Evolutionary conservation across 805 yeast genomes (phyloP), one percentile per base, ranked within the genome.

Genomic region (Sugiyamaella mastotermitis): DNA sequence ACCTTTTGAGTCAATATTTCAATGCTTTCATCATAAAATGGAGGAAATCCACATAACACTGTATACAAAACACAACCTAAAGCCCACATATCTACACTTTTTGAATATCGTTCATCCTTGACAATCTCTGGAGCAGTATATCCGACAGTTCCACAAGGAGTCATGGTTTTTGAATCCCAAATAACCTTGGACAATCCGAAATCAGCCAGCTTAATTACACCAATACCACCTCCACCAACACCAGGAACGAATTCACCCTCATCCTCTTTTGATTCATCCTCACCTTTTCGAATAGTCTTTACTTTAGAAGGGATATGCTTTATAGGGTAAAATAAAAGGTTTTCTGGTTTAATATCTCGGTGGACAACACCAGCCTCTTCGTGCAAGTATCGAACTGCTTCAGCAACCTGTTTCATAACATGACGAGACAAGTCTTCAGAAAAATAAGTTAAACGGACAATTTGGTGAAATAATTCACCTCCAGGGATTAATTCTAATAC

Each of bases 81-180:
- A 4, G 97, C 97, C 98, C 98, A 92, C 92, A 92, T 85, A 58
- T 92, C 98, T 25, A 92, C 98, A 47, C 87, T 82, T 65, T 84
- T 86, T 1, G 95, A 83, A 57, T 92, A 92, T 33, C 79, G 72
- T 64, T 88, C 94, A 60, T 92, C 97, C 48, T 82, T 79, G 28
- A 92, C 97, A 50, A 92, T 90, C 61, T 92, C 98, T 0, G 98
- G 98, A 0, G 98, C 98, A 2, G 97, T 90, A 56, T 92, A 92
- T 3, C 97, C 97, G 13, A 92, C 96, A 1, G 98, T 92, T 36
- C 98, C 98, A 64, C 98, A 92, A 0, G 98, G 98, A 0, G 98
- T 92, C 71, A 86, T 85, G 16, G 97, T 84, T 51, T 83, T 83
- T 34, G 80, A 74, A 53, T 82, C 84, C 79, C 87, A 82, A 22